These are phyloP conservation scores for Candida palmyrensis DNA, from an alignment of 805 yeast genomes.

Conservation along the genomic window DNA sequence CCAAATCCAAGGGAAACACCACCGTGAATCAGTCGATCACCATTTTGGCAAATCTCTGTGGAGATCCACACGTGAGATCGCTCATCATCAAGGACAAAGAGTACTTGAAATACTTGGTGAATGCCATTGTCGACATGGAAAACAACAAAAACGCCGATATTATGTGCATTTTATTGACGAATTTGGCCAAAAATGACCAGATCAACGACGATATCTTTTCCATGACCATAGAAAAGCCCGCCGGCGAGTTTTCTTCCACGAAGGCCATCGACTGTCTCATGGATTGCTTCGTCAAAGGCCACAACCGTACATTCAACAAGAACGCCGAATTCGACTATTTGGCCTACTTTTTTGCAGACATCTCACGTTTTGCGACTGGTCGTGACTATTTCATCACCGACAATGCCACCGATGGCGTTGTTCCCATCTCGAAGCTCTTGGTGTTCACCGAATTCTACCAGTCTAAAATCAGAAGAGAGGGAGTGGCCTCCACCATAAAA, in stretches of 20 bases:
- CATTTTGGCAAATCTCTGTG: slow-evolving; percentile 78
- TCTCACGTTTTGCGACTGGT: slow-evolving; percentile 72
- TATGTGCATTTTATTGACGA: slow-evolving; percentile 78
- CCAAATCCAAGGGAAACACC: slow-evolving; percentile 48
- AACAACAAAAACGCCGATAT: slow-evolving; percentile 67
- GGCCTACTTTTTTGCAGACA: slow-evolving; percentile 84
- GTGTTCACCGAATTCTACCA: slow-evolving; percentile 82
- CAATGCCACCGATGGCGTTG: slow-evolving; percentile 69
- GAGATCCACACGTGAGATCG: slow-evolving; percentile 57
- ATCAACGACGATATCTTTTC: slow-evolving; percentile 52
- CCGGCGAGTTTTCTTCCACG: slow-evolving; percentile 47
- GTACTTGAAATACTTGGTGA: slow-evolving; percentile 46
- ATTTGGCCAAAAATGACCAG: slow-evolving; percentile 73
- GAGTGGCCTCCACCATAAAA: slow-evolving; percentile 89
- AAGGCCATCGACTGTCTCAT: slow-evolving; percentile 72
- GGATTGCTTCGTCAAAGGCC: slow-evolving; percentile 87
- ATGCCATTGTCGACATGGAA: slow-evolving; percentile 46
- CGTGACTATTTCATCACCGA: slow-evolving; percentile 70
- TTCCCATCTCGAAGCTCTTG: slow-evolving; percentile 75
- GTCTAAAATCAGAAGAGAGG: slow-evolving; percentile 77
- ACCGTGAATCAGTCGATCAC: slow-evolving; percentile 67
- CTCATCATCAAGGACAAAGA: slow-evolving; percentile 59
- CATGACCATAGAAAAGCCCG: slow-evolving; percentile 32
- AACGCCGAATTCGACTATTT: slow-evolving; percentile 77
- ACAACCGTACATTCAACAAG: slow-evolving; percentile 64